These are phyloP conservation scores for Setaria italica DNA, from an alignment of 202 grass and related monocot species.

Conservation along the genomic window DNA sequence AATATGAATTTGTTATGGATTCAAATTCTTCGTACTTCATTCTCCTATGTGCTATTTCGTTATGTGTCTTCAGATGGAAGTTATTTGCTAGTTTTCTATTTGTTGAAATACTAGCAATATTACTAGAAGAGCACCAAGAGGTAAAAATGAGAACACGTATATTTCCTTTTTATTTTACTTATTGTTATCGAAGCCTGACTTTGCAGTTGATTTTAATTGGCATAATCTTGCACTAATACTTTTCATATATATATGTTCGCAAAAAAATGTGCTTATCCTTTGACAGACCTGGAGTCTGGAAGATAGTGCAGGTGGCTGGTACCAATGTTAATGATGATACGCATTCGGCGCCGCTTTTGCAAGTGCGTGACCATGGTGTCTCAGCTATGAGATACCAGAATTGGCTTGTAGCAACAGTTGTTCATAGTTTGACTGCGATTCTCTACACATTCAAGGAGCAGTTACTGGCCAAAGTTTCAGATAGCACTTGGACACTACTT, in stretches of 20 bases:
- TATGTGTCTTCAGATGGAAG: not conserved
- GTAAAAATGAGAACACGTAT: not conserved
- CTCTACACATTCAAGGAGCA: not conserved
- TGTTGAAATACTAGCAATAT: conserved; percentile 2
- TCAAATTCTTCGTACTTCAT: not conserved
- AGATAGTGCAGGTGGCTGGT: not conserved
- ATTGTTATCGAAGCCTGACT: too few species aligned
- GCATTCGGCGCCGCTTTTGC: not conserved
- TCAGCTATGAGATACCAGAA: not conserved
- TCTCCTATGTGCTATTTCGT: not conserved
- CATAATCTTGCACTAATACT: not conserved
- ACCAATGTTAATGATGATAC: not conserved
- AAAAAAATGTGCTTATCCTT: not conserved
- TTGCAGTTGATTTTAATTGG: not conserved
- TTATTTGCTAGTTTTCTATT: not conserved
- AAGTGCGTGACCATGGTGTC: not conserved
- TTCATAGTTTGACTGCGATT: not conserved
- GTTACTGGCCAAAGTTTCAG: too few species aligned
- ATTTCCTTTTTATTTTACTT: not conserved
- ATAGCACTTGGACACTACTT: not conserved
- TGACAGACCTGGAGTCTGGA: not conserved
- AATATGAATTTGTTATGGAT: not conserved
- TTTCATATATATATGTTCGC: not conserved
- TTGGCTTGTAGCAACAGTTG: not conserved
- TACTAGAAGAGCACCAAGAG: not conserved